A percentile compares a stretch with the other conserved stretches of the same genome.
These are phyloP conservation scores for Coccomyxa subellipsoidea DNA, from an alignment of 163 green algal genomes.

Conservation along the genomic window DNA sequence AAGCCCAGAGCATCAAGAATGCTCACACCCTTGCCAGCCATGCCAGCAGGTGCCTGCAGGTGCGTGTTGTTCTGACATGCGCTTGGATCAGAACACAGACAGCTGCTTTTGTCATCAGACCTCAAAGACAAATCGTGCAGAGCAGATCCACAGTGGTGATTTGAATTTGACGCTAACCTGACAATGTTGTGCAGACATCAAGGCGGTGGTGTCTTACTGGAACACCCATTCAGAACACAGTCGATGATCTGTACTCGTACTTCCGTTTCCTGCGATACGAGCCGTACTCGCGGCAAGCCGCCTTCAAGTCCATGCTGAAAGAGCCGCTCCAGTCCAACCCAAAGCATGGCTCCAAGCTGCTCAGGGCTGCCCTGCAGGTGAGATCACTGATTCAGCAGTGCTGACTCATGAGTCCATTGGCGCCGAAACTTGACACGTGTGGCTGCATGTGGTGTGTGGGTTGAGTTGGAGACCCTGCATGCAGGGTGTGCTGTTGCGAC, in stretches of 20 bases:
- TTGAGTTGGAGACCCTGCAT: not conserved
- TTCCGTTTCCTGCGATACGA: slow-evolving; percentile 77
- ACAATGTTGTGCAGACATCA: not conserved
- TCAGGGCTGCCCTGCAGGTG: slow-evolving; percentile 49
- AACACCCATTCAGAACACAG: slow-evolving; percentile 89
- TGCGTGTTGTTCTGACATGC: no score
- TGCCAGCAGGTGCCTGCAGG: slow-evolving; percentile 45
- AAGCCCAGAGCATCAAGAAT: slow-evolving; percentile 85
- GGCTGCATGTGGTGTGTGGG: no score
- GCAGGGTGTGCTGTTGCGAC: slow-evolving; percentile 64
- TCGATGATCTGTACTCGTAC: slow-evolving; percentile 88
- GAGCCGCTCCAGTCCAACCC: slow-evolving; percentile 53
- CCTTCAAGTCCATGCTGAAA: slow-evolving; percentile 72
- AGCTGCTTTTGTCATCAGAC: no score
- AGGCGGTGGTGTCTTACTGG: slow-evolving; percentile 74
- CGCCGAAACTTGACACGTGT: no score
- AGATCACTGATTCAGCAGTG: not conserved
- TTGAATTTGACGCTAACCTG: no score
- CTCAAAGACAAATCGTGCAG: no score
- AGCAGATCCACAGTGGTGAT: no score
- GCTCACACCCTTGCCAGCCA: slow-evolving; percentile 39
- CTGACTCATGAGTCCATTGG: no score
- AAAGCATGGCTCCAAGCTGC: slow-evolving; percentile 47
- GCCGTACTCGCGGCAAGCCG: slow-evolving; percentile 58
- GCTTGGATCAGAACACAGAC: no score